Evolutionary conservation across 148 eudicot genomes (phyloP).

Genomic region (Drosera capensis): DNA sequence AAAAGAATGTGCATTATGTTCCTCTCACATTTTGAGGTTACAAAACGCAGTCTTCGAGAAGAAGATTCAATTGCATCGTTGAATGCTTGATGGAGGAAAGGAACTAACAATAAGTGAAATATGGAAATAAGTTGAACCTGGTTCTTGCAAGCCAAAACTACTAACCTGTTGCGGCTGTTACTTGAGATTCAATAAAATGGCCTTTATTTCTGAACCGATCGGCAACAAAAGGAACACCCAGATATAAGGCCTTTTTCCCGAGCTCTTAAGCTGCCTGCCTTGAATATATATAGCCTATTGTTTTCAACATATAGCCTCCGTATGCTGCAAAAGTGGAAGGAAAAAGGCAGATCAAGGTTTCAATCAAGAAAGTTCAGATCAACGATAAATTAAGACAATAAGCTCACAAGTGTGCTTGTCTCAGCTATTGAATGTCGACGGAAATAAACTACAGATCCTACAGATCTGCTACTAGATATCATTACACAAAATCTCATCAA

Average conservation of each 20-base stretch:
- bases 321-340: constrained; percentile 72
- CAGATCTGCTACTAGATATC: neutral
- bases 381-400: neutral
- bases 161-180: constrained; percentile 92
- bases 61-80: too few relatives aligned
- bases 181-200: constrained; percentile 83
- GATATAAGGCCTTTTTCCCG: constrained; percentile 78
- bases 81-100: too few relatives aligned
- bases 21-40: too few relatives aligned
- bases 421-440: too few relatives aligned
- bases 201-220: constrained; percentile 96
- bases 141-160: neutral
- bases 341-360: constrained; percentile 6
- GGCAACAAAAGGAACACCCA: constrained; percentile 82
- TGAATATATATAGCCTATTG: constrained; percentile 81
- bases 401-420: neutral
- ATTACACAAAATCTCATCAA: too few relatives aligned
- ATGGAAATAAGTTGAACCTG: neutral
- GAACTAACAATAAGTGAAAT: constrained; percentile 7
- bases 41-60: too few relatives aligned
- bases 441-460: neutral
- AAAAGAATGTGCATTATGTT: too few relatives aligned
- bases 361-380: constrained; percentile 8
- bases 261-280: constrained; percentile 94
- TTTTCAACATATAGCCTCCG: constrained; percentile 58